Evolutionary conservation across 495 filamentous ascomycete genomes (phyloP).

Genomic region (Penicillium coffeae): DNA sequence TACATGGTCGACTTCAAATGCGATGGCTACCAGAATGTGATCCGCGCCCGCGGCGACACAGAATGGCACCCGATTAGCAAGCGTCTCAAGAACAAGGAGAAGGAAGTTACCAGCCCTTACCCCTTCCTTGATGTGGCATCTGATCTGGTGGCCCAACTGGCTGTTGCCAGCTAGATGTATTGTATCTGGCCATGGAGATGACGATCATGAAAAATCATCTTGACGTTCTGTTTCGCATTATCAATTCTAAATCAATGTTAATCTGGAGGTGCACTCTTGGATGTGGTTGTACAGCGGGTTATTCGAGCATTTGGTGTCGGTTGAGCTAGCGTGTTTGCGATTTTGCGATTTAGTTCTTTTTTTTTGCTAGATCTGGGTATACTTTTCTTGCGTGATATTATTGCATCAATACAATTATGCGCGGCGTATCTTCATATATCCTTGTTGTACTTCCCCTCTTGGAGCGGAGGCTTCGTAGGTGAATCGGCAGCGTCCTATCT

Average conservation of each 20-base stretch:
- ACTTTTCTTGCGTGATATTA: too few relatives aligned
- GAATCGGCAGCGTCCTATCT: background rate
- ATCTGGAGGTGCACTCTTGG: background rate
- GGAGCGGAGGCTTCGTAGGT: background rate
- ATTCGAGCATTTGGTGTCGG: constrained; percentile 9
- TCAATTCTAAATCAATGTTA: background rate
- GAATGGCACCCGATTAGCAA: constrained; percentile 49
- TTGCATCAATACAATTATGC: constrained; percentile 7
- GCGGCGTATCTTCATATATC: constrained; percentile 3
- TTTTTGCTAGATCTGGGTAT: too few relatives aligned
- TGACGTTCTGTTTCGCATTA: background rate
- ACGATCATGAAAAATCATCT: constrained; percentile 13
- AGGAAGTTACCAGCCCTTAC: constrained; percentile 54
- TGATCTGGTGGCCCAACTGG: constrained; percentile 51
- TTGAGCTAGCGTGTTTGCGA: constrained; percentile 18
- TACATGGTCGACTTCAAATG: constrained; percentile 99
- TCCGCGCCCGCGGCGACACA: constrained; percentile 42
- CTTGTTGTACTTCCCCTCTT: too few relatives aligned
- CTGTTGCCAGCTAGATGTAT: constrained; percentile 36
- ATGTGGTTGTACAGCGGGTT: constrained; percentile 7
- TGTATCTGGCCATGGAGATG: background rate
- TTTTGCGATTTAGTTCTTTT: constrained; percentile 5
- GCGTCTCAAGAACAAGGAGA: constrained; percentile 48
- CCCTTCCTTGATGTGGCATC: constrained; percentile 55
- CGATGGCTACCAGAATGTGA: constrained; percentile 88